These are phyloP conservation scores for Dactylonectria estremocensis DNA, from an alignment of 2,329 filamentous ascomycete genomes.

Conservation along the genomic window DNA sequence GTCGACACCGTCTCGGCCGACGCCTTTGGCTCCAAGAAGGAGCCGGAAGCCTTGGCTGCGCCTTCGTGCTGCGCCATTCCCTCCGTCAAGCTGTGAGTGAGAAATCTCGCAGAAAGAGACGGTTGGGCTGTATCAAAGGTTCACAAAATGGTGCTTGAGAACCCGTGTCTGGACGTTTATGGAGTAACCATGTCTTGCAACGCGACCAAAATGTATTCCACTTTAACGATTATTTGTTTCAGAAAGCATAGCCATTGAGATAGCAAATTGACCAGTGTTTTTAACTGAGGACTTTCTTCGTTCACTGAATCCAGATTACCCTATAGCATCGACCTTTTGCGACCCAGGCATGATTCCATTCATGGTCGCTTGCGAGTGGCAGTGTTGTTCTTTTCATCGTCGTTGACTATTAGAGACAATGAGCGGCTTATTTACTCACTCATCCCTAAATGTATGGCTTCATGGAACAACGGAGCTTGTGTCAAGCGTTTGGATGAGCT, in stretches of 20 bases:
- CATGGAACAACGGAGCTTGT: too few relatives aligned
- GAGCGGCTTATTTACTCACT: too few relatives aligned
- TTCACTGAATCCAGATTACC: too few relatives aligned
- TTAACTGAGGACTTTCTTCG: neutral
- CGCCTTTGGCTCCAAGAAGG: conserved; percentile 40
- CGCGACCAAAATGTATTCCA: neutral
- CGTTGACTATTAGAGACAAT: too few relatives aligned
- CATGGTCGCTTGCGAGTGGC: too few relatives aligned
- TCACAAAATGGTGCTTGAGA: neutral
- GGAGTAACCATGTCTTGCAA: neutral
- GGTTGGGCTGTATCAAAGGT: neutral
- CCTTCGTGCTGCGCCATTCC: conserved; percentile 41
- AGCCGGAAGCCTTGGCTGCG: conserved; percentile 14
- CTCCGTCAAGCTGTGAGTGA: conserved; percentile 23
- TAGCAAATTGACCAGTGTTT: neutral
- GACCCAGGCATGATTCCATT: too few relatives aligned
- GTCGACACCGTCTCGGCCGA: conserved; percentile 42
- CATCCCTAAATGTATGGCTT: too few relatives aligned
- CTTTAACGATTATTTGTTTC: neutral
- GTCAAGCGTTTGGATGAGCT: too few relatives aligned
- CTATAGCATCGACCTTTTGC: too few relatives aligned
- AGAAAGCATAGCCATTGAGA: neutral
- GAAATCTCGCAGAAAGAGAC: conserved; percentile 20
- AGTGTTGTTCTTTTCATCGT: too few relatives aligned
- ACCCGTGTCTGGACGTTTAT: neutral